Evolutionary conservation across 1,284 basidiomycete species (phyloP).

Genomic region (Tranzscheliella williamsii): DNA sequence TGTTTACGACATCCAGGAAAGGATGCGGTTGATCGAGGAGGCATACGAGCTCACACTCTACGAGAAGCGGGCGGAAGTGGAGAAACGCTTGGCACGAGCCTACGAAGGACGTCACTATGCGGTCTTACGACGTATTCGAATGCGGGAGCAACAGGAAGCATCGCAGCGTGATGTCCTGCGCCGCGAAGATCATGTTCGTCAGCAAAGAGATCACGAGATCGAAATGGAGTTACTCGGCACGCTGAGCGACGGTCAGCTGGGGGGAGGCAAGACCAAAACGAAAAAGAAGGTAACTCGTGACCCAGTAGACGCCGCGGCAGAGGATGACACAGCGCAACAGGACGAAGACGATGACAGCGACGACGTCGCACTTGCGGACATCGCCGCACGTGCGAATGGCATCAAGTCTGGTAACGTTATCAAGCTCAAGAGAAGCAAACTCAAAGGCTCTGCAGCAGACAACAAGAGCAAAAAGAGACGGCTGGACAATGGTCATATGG

Average conservation of each 20-base stretch:
- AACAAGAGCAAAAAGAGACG: conserved; percentile 28
- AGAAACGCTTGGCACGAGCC: conserved; percentile 38
- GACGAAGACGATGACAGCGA: conserved; percentile 28
- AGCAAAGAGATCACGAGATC: conserved; percentile 48
- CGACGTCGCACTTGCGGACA: conserved; percentile 32
- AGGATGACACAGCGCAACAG: conserved; percentile 19
- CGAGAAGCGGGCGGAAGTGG: conserved; percentile 35
- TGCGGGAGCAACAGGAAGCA: conserved; percentile 35
- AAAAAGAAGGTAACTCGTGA: conserved; percentile 1
- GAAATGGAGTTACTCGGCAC: conserved; percentile 56
- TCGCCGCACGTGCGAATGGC: conserved; percentile 17
- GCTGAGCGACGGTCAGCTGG: conserved; percentile 30
- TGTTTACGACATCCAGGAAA: conserved; percentile 29
- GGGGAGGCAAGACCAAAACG: conserved; percentile 8
- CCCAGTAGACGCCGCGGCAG: conserved; percentile 3
- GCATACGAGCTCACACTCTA: conserved; percentile 21
- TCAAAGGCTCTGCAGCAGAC: conserved; percentile 15
- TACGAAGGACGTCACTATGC: conserved; percentile 50
- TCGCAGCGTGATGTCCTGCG: conserved; percentile 22
- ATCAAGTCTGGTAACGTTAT: conserved; percentile 28
- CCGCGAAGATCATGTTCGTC: conserved; percentile 34
- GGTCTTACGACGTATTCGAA: conserved; percentile 31
- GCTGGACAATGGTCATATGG: conserved; percentile 14
- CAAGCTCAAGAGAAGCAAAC: conserved; percentile 43
- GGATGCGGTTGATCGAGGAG: conserved; percentile 37